Percentiles rank a stretch among this genome's conserved stretches.
Conservation (phyloP, 768 basidiomycete genomes). For the Lactarius akahatsu region DNA sequence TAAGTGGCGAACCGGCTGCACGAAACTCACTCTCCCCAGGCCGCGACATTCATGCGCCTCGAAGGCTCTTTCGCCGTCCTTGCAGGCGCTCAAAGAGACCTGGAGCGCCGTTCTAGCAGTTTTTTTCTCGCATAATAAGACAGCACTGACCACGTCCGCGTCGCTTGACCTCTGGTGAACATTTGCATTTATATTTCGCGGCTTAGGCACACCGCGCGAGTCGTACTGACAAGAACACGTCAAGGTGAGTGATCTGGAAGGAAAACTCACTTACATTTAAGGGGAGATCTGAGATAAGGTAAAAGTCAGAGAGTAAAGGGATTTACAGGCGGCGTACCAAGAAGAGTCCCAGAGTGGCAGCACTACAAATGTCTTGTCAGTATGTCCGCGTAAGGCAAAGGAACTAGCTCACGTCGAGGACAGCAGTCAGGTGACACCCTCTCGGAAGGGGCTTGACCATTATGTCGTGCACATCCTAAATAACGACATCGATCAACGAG, state of each 20-base stretch:
- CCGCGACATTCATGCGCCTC: not conserved
- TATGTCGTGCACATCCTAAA: not conserved
- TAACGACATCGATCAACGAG: not conserved
- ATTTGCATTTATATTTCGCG: too few relatives aligned
- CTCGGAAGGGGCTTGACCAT: conserved; percentile 10
- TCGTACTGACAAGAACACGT: conserved; percentile 5
- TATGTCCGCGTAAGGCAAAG: too few relatives aligned
- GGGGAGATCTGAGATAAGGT: conserved; percentile 9
- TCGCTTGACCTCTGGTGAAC: not conserved
- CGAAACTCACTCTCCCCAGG: not conserved
- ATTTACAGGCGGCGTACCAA: not conserved
- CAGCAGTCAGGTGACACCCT: conserved; percentile 10
- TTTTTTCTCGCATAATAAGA: not conserved
- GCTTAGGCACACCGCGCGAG: not conserved
- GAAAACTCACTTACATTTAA: not conserved
- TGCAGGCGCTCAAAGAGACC: conserved; percentile 10
- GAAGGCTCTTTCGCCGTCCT: not conserved
- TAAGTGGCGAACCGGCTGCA: not conserved
- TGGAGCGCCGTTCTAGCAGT: not conserved
- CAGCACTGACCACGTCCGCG: not conserved
- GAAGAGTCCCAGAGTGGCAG: conserved; percentile 12
- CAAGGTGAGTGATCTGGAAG: not conserved
- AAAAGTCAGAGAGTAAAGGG: not conserved
- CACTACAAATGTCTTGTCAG: not conserved
- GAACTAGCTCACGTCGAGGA: conserved; percentile 10